Evolutionary conservation across 2,329 filamentous ascomycete genomes (phyloP).

Genomic region (Talaromyces piceae): DNA sequence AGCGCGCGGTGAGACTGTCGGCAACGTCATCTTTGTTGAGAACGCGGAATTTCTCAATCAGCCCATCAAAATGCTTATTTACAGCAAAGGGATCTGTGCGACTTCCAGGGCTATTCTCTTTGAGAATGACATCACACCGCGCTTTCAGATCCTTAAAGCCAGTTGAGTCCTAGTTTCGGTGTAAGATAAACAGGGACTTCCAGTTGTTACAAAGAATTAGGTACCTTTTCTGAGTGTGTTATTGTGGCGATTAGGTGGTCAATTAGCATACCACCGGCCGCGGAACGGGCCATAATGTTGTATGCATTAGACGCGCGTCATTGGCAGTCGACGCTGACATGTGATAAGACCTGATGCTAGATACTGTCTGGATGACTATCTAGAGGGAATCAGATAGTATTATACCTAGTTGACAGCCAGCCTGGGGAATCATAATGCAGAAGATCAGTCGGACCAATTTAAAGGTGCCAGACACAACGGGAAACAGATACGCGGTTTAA

Average conservation of each 20-base stretch:
- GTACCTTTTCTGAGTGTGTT: slow-evolving; percentile 7
- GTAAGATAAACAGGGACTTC: not conserved
- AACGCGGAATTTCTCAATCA: slow-evolving; percentile 81
- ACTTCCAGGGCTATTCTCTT: slow-evolving; percentile 46
- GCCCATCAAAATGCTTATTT: slow-evolving; percentile 55
- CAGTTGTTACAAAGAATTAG: not conserved
- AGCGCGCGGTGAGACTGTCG: slow-evolving; percentile 54
- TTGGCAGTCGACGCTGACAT: not conserved
- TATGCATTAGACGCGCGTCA: not conserved
- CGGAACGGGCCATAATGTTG: slow-evolving; percentile 61
- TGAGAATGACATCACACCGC: slow-evolving; percentile 27
- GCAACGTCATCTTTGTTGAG: slow-evolving; percentile 72
- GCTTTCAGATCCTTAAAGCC: slow-evolving; percentile 24
- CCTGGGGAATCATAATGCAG: not conserved
- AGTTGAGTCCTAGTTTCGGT: slow-evolving; percentile 19
- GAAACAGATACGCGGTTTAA: slow-evolving; percentile 21
- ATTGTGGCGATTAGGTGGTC: slow-evolving; percentile 57
- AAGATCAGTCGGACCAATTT: not conserved
- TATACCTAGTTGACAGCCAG: too few species aligned
- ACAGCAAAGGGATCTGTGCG: slow-evolving; percentile 69
- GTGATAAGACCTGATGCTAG: not conserved
- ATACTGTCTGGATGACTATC: not conserved
- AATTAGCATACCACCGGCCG: slow-evolving; percentile 56
- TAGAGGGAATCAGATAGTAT: not conserved
- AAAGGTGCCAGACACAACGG: not conserved